Base-by-base conservation (phyloP, 768 basidiomycete genomes). In the Termitomyces sp. region DNA sequence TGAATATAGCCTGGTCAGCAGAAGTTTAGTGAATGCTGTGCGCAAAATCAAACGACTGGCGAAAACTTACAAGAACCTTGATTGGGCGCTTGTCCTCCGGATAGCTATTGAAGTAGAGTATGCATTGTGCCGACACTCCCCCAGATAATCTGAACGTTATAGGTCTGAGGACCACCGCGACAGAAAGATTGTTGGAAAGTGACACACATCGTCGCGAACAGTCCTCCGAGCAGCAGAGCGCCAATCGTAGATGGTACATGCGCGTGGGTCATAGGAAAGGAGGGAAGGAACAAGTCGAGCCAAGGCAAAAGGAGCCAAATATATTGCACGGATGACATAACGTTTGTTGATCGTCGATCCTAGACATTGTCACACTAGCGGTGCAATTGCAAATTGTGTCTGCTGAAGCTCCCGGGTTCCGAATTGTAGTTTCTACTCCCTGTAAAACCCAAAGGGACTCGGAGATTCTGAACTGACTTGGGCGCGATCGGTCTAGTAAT, bases 141-240 rank as follows among this genome's bases (percentile, higher is more conserved):
- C 62, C 59, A 2, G 62, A 62, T 10, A 57, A 29, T 53, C 62
- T 62, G 24, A n/a, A 28, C 29, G 20, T n/a, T 20, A 7, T 9
- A 39, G 16, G 20, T 52, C 1, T 41, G 12, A 34, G 37, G 16
- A 29, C 28, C n/a, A 28, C 20, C 18, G 18, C 26, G 7, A 52
- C 3, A 39, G n/a, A 29, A 12, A 52, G n/a, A 52, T 10, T 24
- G 26, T 28, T 29, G 20, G 12, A 28, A 29, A 51, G 48, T 20
- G 24, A 24, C 59, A 9, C 28, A 62, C 62, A 55, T 45, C 15
- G 62, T 55, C 15, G 62, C 47, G 24, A 60, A 52, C 18, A 62
- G 45, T 34, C 62, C 59, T 24, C 59, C 62, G 3, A 62, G 51
- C 5, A 62, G 42, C 1, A 60, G 31, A 16, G 62, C 62, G 28